Evolutionary conservation across 257 asterid species (phyloP), one percentile per base, ranked within the genome.

Genomic region (Solanum dulcamara): DNA sequence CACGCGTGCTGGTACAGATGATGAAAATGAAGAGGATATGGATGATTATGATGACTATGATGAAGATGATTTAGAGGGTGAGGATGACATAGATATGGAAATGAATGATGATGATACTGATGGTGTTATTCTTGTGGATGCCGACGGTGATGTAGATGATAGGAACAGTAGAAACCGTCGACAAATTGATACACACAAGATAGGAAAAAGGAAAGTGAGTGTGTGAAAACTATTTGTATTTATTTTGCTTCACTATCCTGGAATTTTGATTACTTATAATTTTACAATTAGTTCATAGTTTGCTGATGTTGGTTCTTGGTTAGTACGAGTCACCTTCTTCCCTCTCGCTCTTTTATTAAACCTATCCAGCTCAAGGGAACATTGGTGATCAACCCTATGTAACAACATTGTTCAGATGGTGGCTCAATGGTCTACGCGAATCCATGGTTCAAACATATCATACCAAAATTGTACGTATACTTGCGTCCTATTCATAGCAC

Each of bases 41-140:
- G 89, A 90, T 59, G 81, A 42, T 7, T 90, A 88, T 1, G 81
- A 87, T 37, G 91, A 87, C 1, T 85, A 88, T 7, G 91, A 90
- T 2, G 89, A 89, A 40, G 89, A 89, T 2, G 91, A 90, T 53
- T 93, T 86, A 2, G 93, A 90, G 32, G 92, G 87, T 6, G 89
- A 44, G 13, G 91, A 83, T 53, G 75, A 59, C 3, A 62, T 35
- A 10, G 75, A 81, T 24, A 81, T 81, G 17, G 90, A 87, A 24
- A 87, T 84, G 24, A 85, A 84, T 38, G 80, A 37, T 7, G 89
- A 88, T 5, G 90, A 85, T 50, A 93, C 48, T 64, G 91, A 89
- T 15, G 74, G 87, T 64, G 88, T 90, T 59, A 71, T 88, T 26
- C 85, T 87, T 26, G 90, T 89, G 81, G 93, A 85, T 48, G 67